phyloP scores from a whole-genome alignment of 495 filamentous ascomycete species.

The Podospora tetraspora region DNA sequence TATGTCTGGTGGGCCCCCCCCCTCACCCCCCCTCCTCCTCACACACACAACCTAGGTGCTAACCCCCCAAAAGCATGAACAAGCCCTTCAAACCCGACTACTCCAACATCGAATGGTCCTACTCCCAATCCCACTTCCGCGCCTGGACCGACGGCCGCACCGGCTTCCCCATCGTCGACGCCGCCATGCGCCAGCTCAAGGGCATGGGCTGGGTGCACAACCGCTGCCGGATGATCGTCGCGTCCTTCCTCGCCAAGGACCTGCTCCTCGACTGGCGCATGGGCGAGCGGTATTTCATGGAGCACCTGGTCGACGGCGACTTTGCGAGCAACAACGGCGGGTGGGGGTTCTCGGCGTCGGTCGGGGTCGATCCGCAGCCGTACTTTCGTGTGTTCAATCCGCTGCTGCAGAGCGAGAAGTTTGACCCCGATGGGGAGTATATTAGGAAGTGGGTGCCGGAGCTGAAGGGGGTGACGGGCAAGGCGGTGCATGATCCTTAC shows the following conservation, averaged over 20 bases:
- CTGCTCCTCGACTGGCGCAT: slow-evolving; percentile 86
- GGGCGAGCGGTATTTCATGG: slow-evolving; percentile 87
- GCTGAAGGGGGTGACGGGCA: slow-evolving; percentile 53
- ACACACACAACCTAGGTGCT: slow-evolving; percentile 2
- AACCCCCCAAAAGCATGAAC: slow-evolving; percentile 60
- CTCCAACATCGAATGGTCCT: slow-evolving; percentile 78
- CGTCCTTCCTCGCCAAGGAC: slow-evolving; percentile 83
- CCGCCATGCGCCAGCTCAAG: slow-evolving; percentile 80
- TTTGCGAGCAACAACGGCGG: slow-evolving; percentile 91
- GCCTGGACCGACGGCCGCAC: slow-evolving; percentile 76
- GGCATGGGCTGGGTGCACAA: slow-evolving; percentile 82
- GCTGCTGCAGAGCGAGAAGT: slow-evolving; percentile 78
- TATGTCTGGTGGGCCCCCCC: slow-evolving; percentile 63
- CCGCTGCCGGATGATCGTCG: slow-evolving; percentile 80
- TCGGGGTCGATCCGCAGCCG: slow-evolving; percentile 86
- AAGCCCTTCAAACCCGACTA: slow-evolving; percentile 90
- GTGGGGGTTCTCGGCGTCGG: slow-evolving; percentile 77
- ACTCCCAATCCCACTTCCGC: slow-evolving; percentile 59
- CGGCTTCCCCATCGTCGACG: slow-evolving; percentile 84
- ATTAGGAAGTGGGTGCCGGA: slow-evolving; percentile 70
- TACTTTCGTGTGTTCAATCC: slow-evolving; percentile 94
- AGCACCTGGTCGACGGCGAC: slow-evolving; percentile 82
- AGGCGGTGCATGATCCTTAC: slow-evolving; percentile 71
- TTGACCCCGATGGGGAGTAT: slow-evolving; percentile 62
- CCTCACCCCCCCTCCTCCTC: background rate